Percentiles rank a stretch among this genome's conserved stretches.
Evolutionary conservation across 768 basidiomycete species (phyloP).

Genomic region (Strobilomyces confusus): DNA sequence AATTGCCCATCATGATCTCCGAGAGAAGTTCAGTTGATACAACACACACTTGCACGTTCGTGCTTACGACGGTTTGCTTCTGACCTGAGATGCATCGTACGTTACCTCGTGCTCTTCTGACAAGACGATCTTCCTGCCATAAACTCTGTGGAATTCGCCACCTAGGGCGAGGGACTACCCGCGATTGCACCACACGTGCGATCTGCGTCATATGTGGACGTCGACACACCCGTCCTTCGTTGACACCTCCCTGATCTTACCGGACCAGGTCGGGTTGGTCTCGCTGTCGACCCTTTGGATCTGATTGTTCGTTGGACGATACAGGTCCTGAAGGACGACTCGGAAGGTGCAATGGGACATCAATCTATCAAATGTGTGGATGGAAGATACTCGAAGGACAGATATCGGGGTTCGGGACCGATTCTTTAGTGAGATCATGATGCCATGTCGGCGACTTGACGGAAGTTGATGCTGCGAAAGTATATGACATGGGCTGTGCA

Average conservation of each 20-base stretch:
- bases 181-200: constrained; percentile 22
- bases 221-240: constrained; percentile 34
- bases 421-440: constrained; percentile 6
- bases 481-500: background rate
- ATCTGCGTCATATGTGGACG: constrained; percentile 15
- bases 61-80: too few species aligned
- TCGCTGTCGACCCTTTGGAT: constrained; percentile 15
- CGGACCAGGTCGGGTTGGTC: constrained; percentile 26
- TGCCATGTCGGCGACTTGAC: background rate
- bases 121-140: constrained; percentile 32
- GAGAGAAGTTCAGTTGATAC: too few species aligned
- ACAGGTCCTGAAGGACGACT: too few species aligned
- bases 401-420: constrained; percentile 1
- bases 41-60: too few species aligned
- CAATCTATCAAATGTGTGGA: background rate
- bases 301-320: constrained; percentile 21
- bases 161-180: constrained; percentile 33
- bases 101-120: constrained; percentile 22
- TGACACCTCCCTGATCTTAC: constrained; percentile 34
- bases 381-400: constrained; percentile 5
- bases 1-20: too few species aligned
- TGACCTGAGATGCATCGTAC: constrained; percentile 26
- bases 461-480: background rate
- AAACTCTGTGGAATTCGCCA: constrained; percentile 40
- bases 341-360: too few species aligned